Conservation (phyloP, 2,329 filamentous ascomycete species). For the Penicillium sp. region DNA sequence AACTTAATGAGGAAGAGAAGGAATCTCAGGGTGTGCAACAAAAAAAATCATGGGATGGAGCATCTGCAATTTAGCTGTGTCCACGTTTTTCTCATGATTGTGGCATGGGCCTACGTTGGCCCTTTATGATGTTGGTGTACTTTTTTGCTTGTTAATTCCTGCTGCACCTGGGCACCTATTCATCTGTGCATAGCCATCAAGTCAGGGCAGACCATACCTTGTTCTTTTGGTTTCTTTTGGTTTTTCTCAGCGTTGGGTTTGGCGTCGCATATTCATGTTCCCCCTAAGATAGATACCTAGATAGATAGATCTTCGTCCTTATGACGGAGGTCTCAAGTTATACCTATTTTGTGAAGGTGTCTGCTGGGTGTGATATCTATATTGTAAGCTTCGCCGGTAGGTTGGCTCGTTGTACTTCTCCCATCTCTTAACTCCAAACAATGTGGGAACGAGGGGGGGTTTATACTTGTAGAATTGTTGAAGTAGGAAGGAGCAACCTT, state of each 20-base stretch:
- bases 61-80: conserved; percentile 14
- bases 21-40: background rate
- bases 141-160: conserved; percentile 7
- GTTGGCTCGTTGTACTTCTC: no score
- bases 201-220: conserved; percentile 10
- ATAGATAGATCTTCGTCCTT: conserved; percentile 16
- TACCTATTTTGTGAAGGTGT: background rate
- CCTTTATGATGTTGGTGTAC: conserved; percentile 14
- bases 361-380: no score
- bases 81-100: conserved; percentile 14
- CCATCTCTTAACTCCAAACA: no score
- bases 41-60: conserved; percentile 11
- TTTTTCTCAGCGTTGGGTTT: conserved; percentile 10
- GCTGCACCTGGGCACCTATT: conserved; percentile 3
- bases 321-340: conserved; percentile 1
- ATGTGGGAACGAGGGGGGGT: no score
- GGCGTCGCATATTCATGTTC: conserved; percentile 6
- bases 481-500: no score
- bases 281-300: conserved; percentile 23
- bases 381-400: no score
- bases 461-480: no score
- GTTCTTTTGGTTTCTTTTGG: conserved; percentile 7
- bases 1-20: conserved; percentile 9
- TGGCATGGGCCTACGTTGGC: conserved; percentile 13
- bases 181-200: conserved; percentile 14